Evolutionary conservation across 306 rosid genomes (phyloP), one percentile per base, ranked within the genome.

Genomic region (Pachyrhizus erosus): DNA sequence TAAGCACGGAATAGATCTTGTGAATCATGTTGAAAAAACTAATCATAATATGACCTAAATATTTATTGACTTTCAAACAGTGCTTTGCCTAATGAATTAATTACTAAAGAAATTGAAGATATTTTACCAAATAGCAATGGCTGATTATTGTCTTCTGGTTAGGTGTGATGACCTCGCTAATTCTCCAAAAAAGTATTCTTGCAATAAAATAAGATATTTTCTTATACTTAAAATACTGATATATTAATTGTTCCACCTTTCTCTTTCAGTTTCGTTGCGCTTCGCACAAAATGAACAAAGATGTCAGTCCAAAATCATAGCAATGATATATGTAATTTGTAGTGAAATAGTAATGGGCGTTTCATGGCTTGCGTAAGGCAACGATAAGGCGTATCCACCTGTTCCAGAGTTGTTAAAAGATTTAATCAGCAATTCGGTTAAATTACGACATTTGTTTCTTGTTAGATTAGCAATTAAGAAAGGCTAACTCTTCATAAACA

Each of bases 111-210:
- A 48, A 33, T 49, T 0, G 20, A 67, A 78, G 67, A 79, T 68
- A 51, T 23, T 34, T 13, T 34, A 40, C 23, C 29, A 79, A 79
- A 37, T 69, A n/a, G n/a, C n/a, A n/a, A n/a, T n/a, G n/a, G 24
- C 43, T 2, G 6, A 68, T 54, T n/a, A 11, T 66, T 7, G 49
- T 48, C 18, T 21, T 78, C 5, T 78, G 3, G 40, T 34, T 51
- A 2, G 82, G 70, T 78, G 37, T 21, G 76, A 24, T 68, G 43
- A 15, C 52, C 54, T 49, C 76, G 17, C 57, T 5, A 6, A 40
- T 78, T 46, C 5, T 51, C 69, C 17, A 57, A 57, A 67, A 17
- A 39, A n/a, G 55, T n/a, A 80, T 42, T n/a, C 77, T 27, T 11
- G 9, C 48, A 43, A 27, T 14, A 42, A 70, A 43, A 69, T 55